phyloP scores from a whole-genome alignment of 1,284 basidiomycete genomes.

The Cryptococcus sp. region DNA sequence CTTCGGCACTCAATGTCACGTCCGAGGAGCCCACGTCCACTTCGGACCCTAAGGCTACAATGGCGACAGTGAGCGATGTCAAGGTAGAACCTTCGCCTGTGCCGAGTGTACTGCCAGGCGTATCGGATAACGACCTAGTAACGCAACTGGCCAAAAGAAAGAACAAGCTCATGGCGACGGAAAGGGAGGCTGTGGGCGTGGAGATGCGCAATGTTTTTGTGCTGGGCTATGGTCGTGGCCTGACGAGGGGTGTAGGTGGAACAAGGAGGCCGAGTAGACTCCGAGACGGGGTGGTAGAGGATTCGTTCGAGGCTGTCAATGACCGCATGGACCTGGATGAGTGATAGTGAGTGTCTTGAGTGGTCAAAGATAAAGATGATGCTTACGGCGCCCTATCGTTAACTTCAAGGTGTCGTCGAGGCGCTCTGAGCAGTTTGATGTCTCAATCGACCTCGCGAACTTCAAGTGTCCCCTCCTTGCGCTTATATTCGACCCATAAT shows the following conservation, averaged over 20 bases:
- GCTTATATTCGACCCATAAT: no score
- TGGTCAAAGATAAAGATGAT: no score
- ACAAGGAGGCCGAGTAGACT: slow-evolving; percentile 13
- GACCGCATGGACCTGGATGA: neutral
- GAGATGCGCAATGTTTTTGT: slow-evolving; percentile 15
- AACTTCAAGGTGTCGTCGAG: no score
- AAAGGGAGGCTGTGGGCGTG: slow-evolving; percentile 29
- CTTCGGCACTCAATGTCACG: no score
- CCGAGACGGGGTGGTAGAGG: neutral
- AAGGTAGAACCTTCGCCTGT: no score
- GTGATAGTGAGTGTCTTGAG: neutral
- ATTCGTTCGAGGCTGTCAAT: no score
- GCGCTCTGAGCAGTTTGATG: no score
- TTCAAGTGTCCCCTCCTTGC: no score
- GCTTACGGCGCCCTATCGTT: no score
- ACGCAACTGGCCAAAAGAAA: slow-evolving; percentile 31
- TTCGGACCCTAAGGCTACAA: slow-evolving; percentile 15
- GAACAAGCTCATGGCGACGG: slow-evolving; percentile 58
- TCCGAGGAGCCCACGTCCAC: neutral
- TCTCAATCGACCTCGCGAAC: no score
- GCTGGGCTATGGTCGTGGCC: slow-evolving; percentile 12
- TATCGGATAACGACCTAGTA: slow-evolving; percentile 6
- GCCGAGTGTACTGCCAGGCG: no score
- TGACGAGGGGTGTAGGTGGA: slow-evolving; percentile 7
- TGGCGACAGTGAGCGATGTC: slow-evolving; percentile 17